Conservation (phyloP, 129 eudicot species). For the Pseudognaphalium luteoalbum region DNA sequence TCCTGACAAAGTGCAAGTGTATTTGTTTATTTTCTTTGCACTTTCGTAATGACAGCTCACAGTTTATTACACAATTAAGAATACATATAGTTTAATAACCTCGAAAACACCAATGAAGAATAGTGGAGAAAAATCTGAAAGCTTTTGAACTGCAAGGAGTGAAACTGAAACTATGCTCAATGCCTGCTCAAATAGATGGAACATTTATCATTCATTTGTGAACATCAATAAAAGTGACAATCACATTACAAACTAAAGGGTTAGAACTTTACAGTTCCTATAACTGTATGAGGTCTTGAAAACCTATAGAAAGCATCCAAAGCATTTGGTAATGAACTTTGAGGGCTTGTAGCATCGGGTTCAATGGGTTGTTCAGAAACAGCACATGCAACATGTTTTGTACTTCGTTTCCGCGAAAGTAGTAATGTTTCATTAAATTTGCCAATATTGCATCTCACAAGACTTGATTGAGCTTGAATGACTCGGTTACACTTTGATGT, state of each 20-base stretch:
- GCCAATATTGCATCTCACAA: constrained; percentile 31
- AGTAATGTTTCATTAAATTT: constrained; percentile 23
- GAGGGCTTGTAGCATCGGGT: constrained; percentile 57
- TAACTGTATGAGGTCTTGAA: constrained; percentile 96
- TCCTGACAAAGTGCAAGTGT: not conserved
- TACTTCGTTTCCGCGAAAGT: constrained; percentile 31
- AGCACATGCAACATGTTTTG: constrained; percentile 42
- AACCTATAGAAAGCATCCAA: constrained; percentile 86
- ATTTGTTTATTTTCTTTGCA: not conserved
- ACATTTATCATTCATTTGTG: constrained; percentile 7
- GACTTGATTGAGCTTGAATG: constrained; percentile 32
- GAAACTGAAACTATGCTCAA: constrained; percentile 98
- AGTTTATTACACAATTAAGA: not conserved
- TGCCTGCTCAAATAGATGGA: constrained; percentile 63
- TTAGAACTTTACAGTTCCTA: constrained; percentile 79
- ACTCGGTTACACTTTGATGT: constrained; percentile 38
- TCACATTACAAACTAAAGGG: not conserved
- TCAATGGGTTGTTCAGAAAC: constrained; percentile 60
- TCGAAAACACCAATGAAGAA: constrained; percentile 77
- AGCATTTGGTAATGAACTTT: constrained; percentile 44
- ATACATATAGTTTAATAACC: constrained; percentile 48
- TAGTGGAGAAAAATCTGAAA: constrained; percentile 83
- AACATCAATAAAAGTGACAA: constrained; percentile 2
- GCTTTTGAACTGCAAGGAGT: constrained; percentile 92
- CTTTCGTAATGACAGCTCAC: not conserved